Percentiles rank a stretch among this genome's conserved stretches.
Conservation (phyloP, 75 land plant species). For the Cryptomeria japonica region DNA sequence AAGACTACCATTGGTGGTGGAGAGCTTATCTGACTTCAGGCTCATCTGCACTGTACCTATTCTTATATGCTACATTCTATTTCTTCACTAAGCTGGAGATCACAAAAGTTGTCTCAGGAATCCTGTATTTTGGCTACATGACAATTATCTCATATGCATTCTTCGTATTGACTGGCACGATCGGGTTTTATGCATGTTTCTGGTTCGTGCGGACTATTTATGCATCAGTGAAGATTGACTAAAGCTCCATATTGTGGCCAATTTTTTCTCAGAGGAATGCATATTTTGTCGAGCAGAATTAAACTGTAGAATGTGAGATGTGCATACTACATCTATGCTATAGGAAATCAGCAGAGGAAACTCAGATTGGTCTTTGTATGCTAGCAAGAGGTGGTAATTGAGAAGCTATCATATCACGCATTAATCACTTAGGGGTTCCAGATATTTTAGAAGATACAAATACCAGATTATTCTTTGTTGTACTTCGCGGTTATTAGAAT, state of each 20-base stretch:
- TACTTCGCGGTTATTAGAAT: neutral
- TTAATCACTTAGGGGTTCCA: neutral
- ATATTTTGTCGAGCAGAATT: neutral
- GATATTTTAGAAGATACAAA: constrained; percentile 1
- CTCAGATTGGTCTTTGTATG: neutral
- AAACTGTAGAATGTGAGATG: neutral
- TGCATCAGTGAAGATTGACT: constrained; percentile 57
- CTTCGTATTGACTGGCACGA: constrained; percentile 70
- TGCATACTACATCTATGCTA: neutral
- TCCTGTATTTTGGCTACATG: constrained; percentile 83
- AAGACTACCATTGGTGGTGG: constrained; percentile 86
- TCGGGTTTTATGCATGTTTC: constrained; percentile 61
- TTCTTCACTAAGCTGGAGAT: constrained; percentile 78
- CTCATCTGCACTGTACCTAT: constrained; percentile 63
- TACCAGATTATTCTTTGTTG: neutral
- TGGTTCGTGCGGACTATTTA: constrained; percentile 64
- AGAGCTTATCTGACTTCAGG: constrained; percentile 76
- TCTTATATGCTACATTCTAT: constrained; percentile 58
- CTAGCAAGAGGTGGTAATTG: neutral
- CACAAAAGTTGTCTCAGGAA: constrained; percentile 64
- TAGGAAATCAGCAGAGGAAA: neutral
- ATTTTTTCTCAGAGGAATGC: neutral
- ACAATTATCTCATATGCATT: constrained; percentile 63
- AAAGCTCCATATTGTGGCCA: constrained; percentile 3
- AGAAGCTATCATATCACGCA: neutral